Percentiles rank a stretch among this genome's conserved stretches.
Evolutionary conservation across 176 grass and related monocot genomes (phyloP).

Genomic region (Eragrostis nindensis): DNA sequence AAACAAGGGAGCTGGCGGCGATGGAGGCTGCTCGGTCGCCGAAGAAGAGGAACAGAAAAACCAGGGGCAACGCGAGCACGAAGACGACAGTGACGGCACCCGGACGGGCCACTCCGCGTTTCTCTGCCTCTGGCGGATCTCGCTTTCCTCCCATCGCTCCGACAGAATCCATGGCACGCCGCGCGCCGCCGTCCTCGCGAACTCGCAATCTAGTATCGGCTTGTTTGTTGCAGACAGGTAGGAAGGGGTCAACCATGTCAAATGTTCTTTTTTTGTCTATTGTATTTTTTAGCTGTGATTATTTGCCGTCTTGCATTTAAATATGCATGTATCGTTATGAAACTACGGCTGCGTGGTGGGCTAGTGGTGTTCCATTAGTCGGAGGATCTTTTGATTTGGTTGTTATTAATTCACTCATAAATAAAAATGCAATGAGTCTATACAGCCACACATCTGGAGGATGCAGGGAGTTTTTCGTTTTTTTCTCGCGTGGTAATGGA

Average conservation of each 20-base stretch:
- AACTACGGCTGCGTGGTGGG: background rate
- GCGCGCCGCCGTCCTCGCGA: background rate
- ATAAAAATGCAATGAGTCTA: background rate
- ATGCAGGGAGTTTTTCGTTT: background rate
- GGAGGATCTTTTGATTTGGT: background rate
- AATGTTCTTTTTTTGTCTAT: background rate
- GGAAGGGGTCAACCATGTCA: constrained; percentile 35
- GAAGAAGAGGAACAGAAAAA: constrained; percentile 39
- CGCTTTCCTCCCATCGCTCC: background rate
- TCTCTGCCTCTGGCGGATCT: constrained; percentile 4
- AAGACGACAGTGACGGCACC: constrained; percentile 15
- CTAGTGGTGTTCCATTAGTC: background rate
- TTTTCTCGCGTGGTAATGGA: background rate
- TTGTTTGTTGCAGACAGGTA: background rate
- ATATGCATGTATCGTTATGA: constrained; percentile 16
- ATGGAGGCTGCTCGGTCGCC: constrained; percentile 35
- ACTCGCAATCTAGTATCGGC: background rate
- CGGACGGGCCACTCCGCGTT: background rate
- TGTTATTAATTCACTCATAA: background rate
- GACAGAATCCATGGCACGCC: background rate
- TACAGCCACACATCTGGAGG: background rate
- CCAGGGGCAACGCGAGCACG: constrained; percentile 27
- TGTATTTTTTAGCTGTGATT: background rate
- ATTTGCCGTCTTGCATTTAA: background rate
- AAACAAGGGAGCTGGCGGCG: constrained; percentile 5